Conservation (phyloP, 2,329 filamentous ascomycete genomes). For the Ophiostoma sp. region DNA sequence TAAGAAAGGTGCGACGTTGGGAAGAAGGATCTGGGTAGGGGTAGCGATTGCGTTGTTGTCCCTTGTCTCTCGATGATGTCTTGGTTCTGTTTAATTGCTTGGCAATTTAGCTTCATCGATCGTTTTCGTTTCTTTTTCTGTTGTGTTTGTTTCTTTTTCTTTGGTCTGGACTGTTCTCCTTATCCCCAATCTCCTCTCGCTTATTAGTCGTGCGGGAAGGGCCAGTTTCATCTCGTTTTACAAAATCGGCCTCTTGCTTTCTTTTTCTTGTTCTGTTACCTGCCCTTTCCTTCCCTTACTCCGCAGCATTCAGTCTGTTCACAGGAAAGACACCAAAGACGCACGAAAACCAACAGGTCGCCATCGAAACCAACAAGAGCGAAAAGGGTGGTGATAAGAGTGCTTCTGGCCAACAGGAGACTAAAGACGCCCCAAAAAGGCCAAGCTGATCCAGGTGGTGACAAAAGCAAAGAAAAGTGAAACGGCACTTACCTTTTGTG, state of each 20-base stretch:
- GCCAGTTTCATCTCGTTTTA: background rate
- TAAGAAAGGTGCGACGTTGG: background rate
- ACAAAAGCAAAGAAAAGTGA: background rate
- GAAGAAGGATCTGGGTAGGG: constrained; percentile 1
- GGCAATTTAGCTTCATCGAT: background rate
- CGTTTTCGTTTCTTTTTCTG: background rate
- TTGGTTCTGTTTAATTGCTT: background rate
- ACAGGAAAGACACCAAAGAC: background rate
- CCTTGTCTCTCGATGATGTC: background rate
- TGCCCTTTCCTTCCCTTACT: background rate
- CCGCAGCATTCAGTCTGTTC: background rate
- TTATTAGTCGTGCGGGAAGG: background rate
- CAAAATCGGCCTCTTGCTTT: background rate
- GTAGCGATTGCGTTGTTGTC: background rate
- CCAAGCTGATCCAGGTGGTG: no score
- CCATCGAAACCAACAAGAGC: background rate
- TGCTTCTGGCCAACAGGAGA: background rate
- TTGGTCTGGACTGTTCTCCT: background rate
- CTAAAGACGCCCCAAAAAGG: background rate
- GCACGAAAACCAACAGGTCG: background rate
- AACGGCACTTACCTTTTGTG: background rate
- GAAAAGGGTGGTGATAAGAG: background rate
- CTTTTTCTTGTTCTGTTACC: background rate
- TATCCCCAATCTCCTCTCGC: background rate
- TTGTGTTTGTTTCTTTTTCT: background rate